phyloP scores from a whole-genome alignment of 768 basidiomycete genomes.

The Suillus clintonianus region DNA sequence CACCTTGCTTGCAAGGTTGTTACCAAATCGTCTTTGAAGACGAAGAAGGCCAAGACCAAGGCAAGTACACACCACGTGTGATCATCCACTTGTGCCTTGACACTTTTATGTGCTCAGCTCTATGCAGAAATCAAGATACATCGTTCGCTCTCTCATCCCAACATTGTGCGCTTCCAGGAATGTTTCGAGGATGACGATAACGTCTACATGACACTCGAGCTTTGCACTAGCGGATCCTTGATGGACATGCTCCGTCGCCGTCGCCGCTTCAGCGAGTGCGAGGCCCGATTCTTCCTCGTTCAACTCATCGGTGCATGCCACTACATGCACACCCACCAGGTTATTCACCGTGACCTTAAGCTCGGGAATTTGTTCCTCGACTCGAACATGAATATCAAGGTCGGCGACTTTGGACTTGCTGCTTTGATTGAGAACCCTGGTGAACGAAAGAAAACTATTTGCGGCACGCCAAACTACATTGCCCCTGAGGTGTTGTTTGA shows the following conservation, averaged over 20 bases:
- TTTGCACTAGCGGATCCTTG: constrained; percentile 86
- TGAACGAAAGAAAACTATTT: constrained; percentile 98
- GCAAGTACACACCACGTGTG: constrained; percentile 37
- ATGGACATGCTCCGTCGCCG: constrained; percentile 91
- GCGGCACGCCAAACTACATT: constrained; percentile 98
- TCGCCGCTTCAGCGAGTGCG: constrained; percentile 86
- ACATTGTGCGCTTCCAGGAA: constrained; percentile 89
- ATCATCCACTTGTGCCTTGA: background rate
- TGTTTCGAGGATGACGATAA: constrained; percentile 96
- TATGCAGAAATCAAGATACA: constrained; percentile 99
- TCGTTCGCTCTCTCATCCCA: constrained; percentile 84
- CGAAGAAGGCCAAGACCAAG: constrained; percentile 97
- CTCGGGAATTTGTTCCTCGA: constrained; percentile 95
- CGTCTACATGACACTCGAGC: constrained; percentile 96
- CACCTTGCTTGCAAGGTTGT: constrained; percentile 92
- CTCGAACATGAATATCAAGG: constrained; percentile 89
- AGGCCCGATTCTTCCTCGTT: constrained; percentile 89
- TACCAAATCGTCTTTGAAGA: constrained; percentile 87
- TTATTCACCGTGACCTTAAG: constrained; percentile 98
- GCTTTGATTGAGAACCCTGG: constrained; percentile 96
- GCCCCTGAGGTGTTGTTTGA: constrained; percentile 98
- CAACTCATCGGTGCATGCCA: constrained; percentile 95
- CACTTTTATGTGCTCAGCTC: constrained; percentile 50
- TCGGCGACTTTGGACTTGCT: constrained; percentile 96
- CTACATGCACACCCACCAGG: constrained; percentile 96